Base-by-base conservation (phyloP, 768 basidiomycete species). In the Daedaleopsis nitida region DNA sequence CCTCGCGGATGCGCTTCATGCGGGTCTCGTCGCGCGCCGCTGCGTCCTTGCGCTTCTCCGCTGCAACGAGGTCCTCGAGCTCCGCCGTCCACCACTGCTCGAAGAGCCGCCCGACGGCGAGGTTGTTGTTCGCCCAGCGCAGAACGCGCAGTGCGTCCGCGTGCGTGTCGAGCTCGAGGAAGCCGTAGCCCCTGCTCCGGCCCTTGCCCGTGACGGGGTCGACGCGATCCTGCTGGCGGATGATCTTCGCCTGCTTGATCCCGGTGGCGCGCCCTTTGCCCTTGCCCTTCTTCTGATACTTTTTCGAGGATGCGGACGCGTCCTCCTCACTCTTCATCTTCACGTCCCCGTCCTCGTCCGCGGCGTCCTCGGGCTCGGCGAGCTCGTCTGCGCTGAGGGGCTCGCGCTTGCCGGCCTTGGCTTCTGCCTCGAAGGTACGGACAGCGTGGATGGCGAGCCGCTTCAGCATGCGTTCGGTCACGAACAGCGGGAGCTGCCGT, bases 111-210 rank as follows among this genome's bases (percentile, higher is more conserved):
- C 80, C 82, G 0, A 91, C 81, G 4, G 80, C 83, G 0, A 83
- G 75, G 70, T 97, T 96, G 70, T 94, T 95, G 77, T 98, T 99
- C 27, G 92, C 89, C 93, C 93, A 98, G 37, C 97, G 83, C 48
- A 98, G 76, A 6, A 98, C 89, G 24, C 92, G 88, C 23, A 99
- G 78, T 7, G 96, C 94, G 71, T 98, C 94, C 6, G 89, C 86
- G 67, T 99, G 97, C 27, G 79, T 83, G 51, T 86, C 78, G 83
- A 97, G 84, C 78, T 98, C 96, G 35, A 98, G 70, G 77, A 99
- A 98, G 11, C 96, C 97, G 68, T 98, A 99, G 1, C 97, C 96
- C 72, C 91, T 94, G 68, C 90, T 92, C 55, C 89, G 83, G 1
- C 93, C 93, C 68, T 92, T 90, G 4, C 91, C 92, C 0, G 91